Evolutionary conservation across 2,329 filamentous ascomycete genomes (phyloP), one percentile per base, ranked within the genome.

Genomic region (Paraphoma sp.): DNA sequence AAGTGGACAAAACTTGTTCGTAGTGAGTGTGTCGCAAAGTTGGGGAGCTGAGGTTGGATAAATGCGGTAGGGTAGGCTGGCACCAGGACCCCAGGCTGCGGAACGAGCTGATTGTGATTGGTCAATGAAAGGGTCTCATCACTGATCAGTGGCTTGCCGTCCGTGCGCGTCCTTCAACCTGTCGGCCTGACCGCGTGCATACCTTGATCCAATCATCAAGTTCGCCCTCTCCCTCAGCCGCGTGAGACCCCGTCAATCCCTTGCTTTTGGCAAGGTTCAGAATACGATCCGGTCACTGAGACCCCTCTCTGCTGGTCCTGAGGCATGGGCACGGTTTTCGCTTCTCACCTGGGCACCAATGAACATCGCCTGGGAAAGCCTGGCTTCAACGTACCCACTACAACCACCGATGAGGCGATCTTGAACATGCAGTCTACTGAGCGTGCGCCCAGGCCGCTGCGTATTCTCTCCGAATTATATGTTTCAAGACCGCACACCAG

Each of bases 131-230:
- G 45, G 45, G 45, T 47, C 45, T 47, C 45, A 47, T 14, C 45
- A 47, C 6, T 33, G 28, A n/a, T 29, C 6, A 47, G 40, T 47
- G 45, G 23, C 23, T 23, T 47, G 12, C 8, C 4, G n/a, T 23
- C 45, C 29, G 29, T 31, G 45, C 45, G 45, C 29, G 45, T 47
- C 45, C 45, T 47, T 47, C 40, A 42, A 9, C 40, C n/a, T 16
- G 11, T 17, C 40, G 40, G 8, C 8, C 12, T 23, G 14, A 17
- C 40, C 12, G 16, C 12, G 3, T 16, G n/a, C 8, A 42, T 42
- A n/a, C 40, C 6, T 11, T 38, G n/a, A 14, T 36, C 33, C 33
- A 36, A 36, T 36, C 33, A 36, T 3, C 33, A 36, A 36, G 3
- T 5, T 23, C 23, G 23, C 23, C 23, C 33, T 36, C 33, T 36